Evolutionary conservation across 2,329 filamentous ascomycete species (phyloP).

Genomic region (Alternaria burnsii): DNA sequence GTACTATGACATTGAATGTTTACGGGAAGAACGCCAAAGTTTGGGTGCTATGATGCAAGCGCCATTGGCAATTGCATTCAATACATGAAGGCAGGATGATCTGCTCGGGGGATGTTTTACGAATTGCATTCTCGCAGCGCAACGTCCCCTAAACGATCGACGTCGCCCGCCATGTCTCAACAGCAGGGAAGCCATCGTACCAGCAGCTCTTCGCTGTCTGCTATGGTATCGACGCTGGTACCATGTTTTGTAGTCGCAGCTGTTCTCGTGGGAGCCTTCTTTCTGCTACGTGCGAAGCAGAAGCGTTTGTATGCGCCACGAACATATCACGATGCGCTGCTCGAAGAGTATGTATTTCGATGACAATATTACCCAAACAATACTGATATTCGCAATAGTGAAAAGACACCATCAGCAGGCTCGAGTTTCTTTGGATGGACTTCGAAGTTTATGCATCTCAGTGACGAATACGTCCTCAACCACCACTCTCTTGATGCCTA

Average conservation of each 20-base stretch:
- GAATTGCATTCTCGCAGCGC: background rate
- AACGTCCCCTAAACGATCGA: background rate
- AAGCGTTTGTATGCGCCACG: constrained; percentile 56
- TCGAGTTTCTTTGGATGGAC: constrained; percentile 63
- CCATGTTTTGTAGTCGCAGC: constrained; percentile 39
- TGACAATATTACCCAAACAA: constrained; percentile 33
- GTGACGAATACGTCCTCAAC: constrained; percentile 57
- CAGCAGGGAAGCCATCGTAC: constrained; percentile 4
- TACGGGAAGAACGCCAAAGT: background rate
- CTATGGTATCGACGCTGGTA: constrained; percentile 46
- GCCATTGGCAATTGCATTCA: background rate
- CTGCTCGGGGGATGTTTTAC: background rate
- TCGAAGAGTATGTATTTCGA: constrained; percentile 36
- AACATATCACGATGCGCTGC: constrained; percentile 54
- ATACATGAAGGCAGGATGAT: constrained; percentile 4
- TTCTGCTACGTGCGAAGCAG: constrained; percentile 54
- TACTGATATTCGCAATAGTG: background rate
- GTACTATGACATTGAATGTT: constrained; percentile 7
- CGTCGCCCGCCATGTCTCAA: constrained; percentile 3
- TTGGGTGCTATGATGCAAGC: constrained; percentile 10
- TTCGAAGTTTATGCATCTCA: constrained; percentile 53
- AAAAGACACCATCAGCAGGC: constrained; percentile 55
- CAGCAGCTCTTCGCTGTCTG: constrained; percentile 51
- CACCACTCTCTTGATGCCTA: constrained; percentile 60
- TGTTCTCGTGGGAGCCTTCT: constrained; percentile 48